phyloP scores from a whole-genome alignment of 108 stramenopile genomes.

The Stephanodiscus minutulus region DNA sequence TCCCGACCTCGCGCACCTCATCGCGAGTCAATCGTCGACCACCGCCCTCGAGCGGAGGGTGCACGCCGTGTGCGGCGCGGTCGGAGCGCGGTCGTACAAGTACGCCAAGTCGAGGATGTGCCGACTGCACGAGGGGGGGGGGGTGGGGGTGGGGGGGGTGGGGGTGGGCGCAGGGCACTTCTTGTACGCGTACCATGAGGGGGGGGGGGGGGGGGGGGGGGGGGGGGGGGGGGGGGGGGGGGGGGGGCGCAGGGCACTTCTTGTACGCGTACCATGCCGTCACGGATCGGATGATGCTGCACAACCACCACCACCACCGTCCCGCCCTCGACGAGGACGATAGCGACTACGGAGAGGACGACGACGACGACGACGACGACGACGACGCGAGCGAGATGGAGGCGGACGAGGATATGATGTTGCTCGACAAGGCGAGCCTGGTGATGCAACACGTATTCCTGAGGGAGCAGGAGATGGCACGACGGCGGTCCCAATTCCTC shows the following conservation, averaged over 20 bases:
- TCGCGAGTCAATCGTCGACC: conserved; percentile 22
- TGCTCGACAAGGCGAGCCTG: conserved; percentile 32
- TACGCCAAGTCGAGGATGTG: conserved; percentile 34
- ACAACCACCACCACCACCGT: no score
- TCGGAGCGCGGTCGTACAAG: conserved; percentile 39
- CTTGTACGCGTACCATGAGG: conserved; percentile 10
- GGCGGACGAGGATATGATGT: conserved; percentile 17
- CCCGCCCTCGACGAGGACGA: neutral
- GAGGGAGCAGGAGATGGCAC: conserved; percentile 7
- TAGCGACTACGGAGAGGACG: conserved; percentile 9
- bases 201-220: conserved; percentile 9
- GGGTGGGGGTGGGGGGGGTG: conserved; percentile 12
- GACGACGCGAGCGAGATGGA: conserved; percentile 18
- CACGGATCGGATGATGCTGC: conserved; percentile 10
- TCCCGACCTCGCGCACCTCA: neutral
- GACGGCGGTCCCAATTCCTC: neutral
- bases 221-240: conserved; percentile 13
- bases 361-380: conserved; percentile 15
- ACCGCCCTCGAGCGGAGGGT: conserved; percentile 44
- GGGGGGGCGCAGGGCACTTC: no score
- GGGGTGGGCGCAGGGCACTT: no score
- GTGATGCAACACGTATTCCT: conserved; percentile 35
- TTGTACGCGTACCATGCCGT: conserved; percentile 17
- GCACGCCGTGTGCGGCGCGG: conserved; percentile 8
- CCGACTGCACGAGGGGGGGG: conserved; percentile 9